These are phyloP conservation scores for Immersiella caudata DNA, from an alignment of 495 filamentous ascomycete genomes.

Conservation along the genomic window DNA sequence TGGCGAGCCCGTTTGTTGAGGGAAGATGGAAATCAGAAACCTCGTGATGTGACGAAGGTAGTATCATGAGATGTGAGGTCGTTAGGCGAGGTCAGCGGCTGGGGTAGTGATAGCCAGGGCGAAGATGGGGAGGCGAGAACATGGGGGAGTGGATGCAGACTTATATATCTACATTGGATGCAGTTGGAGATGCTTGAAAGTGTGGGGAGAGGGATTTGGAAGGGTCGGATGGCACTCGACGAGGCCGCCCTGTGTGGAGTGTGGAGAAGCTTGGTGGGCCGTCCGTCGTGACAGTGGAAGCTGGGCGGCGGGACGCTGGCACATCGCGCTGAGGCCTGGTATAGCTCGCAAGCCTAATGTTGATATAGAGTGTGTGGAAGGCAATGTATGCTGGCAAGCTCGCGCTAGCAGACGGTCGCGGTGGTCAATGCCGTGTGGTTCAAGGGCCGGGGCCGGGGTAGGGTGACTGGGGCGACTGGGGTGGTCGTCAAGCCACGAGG, in stretches of 20 bases:
- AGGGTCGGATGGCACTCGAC: conserved; percentile 28
- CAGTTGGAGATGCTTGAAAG: conserved; percentile 36
- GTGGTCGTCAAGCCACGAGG: conserved; percentile 13
- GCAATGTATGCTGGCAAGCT: conserved; percentile 29
- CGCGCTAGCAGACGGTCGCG: conserved; percentile 20
- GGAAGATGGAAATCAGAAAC: neutral
- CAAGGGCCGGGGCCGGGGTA: conserved; percentile 15
- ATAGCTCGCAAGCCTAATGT: conserved; percentile 37
- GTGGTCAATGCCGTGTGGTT: conserved; percentile 41
- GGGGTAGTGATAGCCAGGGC: conserved; percentile 32
- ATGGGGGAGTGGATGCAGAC: conserved; percentile 35
- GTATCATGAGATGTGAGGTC: conserved; percentile 20
- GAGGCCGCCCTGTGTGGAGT: conserved; percentile 28
- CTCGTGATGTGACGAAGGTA: conserved; percentile 1
- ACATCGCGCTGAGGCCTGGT: conserved; percentile 27
- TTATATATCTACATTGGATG: conserved; percentile 44
- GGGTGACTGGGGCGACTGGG: conserved; percentile 12
- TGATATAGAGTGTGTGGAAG: conserved; percentile 37
- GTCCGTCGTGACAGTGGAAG: conserved; percentile 17
- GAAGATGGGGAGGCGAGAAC: conserved; percentile 34
- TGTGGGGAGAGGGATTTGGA: conserved; percentile 38
- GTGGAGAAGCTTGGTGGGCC: conserved; percentile 34
- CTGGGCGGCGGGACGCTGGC: conserved; percentile 21
- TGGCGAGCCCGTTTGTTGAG: neutral
- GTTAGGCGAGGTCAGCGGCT: conserved; percentile 17